These are phyloP conservation scores for Saccharomyces jurei DNA, from an alignment of 805 yeast genomes.

Conservation along the genomic window DNA sequence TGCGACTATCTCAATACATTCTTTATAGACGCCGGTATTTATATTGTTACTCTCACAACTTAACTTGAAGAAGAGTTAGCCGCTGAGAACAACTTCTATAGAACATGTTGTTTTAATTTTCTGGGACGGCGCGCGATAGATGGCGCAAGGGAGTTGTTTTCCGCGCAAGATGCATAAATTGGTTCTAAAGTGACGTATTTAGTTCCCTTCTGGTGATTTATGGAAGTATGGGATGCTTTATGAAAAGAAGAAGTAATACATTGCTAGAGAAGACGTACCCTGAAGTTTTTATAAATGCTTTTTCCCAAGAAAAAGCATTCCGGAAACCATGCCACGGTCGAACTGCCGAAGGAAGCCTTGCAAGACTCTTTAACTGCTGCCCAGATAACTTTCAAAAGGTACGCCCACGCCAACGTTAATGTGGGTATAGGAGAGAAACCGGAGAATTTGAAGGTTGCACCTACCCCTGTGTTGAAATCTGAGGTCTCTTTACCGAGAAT, in stretches of 20 bases:
- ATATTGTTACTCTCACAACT: background rate
- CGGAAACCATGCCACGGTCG: background rate
- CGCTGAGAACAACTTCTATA: background rate
- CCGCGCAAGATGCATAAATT: background rate
- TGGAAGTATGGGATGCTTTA: background rate
- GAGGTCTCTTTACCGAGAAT: background rate
- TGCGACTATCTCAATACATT: background rate
- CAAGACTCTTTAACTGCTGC: slow-evolving; percentile 26
- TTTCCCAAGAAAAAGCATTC: background rate
- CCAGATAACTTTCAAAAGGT: slow-evolving; percentile 25
- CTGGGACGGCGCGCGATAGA: background rate
- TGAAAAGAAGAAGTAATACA: background rate
- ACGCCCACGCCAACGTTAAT: slow-evolving; percentile 8
- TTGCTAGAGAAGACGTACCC: background rate
- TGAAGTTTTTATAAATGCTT: background rate
- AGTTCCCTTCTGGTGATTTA: background rate
- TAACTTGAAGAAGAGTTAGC: background rate
- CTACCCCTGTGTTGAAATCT: background rate
- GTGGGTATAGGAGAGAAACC: background rate
- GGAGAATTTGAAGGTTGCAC: background rate
- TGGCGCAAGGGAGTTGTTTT: background rate
- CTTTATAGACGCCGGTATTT: background rate
- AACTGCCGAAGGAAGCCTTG: slow-evolving; percentile 13
- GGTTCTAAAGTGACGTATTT: background rate
- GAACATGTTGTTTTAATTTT: background rate